phyloP scores from a whole-genome alignment of 768 basidiomycete species.

The Lepiota venenata region DNA sequence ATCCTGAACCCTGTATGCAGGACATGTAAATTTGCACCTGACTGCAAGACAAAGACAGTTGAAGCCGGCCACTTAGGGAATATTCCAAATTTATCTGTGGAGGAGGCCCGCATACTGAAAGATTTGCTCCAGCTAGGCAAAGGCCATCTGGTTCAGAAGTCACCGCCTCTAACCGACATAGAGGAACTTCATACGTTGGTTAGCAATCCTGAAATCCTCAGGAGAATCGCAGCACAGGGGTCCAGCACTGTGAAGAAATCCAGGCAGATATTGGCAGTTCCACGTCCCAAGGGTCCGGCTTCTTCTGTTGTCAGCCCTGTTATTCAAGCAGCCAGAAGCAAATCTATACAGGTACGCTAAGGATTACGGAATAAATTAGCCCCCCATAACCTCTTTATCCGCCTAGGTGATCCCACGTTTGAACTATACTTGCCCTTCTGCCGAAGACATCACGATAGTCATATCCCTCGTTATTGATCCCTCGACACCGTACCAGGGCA shows the following conservation, averaged over 20 bases:
- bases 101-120: conserved; percentile 37
- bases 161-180: conserved; percentile 34
- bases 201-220: conserved; percentile 22
- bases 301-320: conserved; percentile 28
- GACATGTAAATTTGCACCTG: conserved; percentile 36
- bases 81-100: conserved; percentile 46
- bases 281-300: conserved; percentile 10
- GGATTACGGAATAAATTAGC: background rate
- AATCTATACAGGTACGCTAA: conserved; percentile 28
- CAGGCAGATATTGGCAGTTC: conserved; percentile 29
- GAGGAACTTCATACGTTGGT: conserved; percentile 43
- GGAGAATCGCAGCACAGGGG: conserved; percentile 25
- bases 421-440: conserved; percentile 41
- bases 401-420: conserved; percentile 36
- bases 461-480: conserved; percentile 42
- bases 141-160: conserved; percentile 2
- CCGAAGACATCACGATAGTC: conserved; percentile 43
- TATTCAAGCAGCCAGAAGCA: conserved; percentile 34
- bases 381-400: conserved; percentile 2
- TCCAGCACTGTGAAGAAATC: conserved; percentile 37
- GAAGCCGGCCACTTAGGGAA: conserved; percentile 36
- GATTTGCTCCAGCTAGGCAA: conserved; percentile 30
- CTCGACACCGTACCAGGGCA: conserved; percentile 24
- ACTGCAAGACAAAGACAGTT: conserved; percentile 32
- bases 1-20: conserved; percentile 48